Evolutionary conservation across 2,329 filamentous ascomycete species (phyloP).

Genomic region (Diplodia corticola): DNA sequence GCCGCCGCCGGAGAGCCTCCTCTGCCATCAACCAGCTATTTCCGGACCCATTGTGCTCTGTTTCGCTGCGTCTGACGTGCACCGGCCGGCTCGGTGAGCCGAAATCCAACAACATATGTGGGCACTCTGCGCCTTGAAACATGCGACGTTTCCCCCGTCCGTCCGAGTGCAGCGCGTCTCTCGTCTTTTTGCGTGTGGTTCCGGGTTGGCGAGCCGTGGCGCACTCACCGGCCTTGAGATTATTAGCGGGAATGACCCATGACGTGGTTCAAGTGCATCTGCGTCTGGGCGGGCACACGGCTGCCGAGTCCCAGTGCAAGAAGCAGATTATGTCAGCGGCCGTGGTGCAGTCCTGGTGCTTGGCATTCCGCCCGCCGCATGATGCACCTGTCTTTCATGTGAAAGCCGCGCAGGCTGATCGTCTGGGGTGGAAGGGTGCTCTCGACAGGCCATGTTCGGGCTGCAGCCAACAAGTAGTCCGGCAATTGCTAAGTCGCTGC

Average conservation of each 20-base stretch:
- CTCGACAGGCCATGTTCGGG: not conserved
- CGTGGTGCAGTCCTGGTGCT: not conserved
- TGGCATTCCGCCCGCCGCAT: not conserved
- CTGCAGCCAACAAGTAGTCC: not conserved
- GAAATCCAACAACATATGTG: not conserved
- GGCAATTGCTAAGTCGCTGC: not conserved
- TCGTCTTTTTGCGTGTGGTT: not conserved
- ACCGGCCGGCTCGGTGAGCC: not conserved
- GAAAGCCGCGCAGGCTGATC: not conserved
- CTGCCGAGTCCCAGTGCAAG: not conserved
- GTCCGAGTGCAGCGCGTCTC: not conserved
- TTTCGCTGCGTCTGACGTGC: not conserved
- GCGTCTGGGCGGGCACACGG: not conserved
- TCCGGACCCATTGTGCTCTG: not conserved
- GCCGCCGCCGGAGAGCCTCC: not conserved
- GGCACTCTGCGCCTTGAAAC: not conserved
- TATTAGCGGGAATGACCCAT: not conserved
- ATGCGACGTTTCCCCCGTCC: not conserved
- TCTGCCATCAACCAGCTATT: not conserved
- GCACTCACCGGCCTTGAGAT: not conserved
- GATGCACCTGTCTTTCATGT: constrained; percentile 2
- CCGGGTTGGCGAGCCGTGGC: not conserved
- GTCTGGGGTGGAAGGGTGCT: not conserved
- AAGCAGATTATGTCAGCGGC: not conserved
- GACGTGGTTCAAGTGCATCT: not conserved